Conservation (phyloP, 106 monocot genomes). For the Dendrobium catenatum region DNA sequence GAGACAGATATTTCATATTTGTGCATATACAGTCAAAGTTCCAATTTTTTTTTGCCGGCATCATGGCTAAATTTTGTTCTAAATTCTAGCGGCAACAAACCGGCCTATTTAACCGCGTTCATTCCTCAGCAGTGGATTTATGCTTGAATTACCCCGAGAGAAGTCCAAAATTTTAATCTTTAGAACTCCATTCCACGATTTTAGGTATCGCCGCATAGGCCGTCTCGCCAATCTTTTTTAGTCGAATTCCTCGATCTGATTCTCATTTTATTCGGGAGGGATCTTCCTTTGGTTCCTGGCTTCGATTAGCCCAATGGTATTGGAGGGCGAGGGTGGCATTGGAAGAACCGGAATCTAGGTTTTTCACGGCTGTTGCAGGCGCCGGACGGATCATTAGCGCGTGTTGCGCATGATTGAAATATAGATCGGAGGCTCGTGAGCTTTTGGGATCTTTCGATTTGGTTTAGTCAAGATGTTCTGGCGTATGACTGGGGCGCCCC, state of each 20-base stretch:
- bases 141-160: no score
- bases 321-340: neutral
- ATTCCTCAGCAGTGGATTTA: neutral
- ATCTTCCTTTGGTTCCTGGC: neutral
- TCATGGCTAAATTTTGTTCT: no score
- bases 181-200: neutral
- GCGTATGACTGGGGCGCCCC: neutral
- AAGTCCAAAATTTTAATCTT: neutral
- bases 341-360: neutral
- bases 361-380: neutral
- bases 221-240: neutral
- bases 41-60: no score
- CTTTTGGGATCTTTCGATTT: neutral
- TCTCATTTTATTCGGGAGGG: neutral
- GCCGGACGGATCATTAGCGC: neutral
- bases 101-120: neutral
- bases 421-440: neutral
- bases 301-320: neutral
- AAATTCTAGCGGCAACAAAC: neutral
- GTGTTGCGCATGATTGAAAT: neutral
- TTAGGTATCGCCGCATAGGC: neutral
- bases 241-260: neutral
- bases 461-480: slow-evolving; percentile 3
- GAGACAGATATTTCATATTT: no score
- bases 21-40: no score